Evolutionary conservation across 768 basidiomycete species (phyloP), one percentile per base, ranked within the genome.

Genomic region (Ramaria rubella): DNA sequence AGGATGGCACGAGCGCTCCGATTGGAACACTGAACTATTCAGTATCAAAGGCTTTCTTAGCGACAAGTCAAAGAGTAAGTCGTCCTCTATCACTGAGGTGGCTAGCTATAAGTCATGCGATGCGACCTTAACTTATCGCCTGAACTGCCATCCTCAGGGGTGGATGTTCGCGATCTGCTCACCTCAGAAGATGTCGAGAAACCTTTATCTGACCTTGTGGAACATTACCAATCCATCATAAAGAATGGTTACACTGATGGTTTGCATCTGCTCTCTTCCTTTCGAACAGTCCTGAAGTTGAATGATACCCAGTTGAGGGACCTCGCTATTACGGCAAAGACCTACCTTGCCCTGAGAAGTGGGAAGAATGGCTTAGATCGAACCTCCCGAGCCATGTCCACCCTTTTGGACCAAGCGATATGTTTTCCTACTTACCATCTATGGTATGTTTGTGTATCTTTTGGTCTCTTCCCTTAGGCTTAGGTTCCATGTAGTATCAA

Each of bases 251-350:
- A 40, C 5, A 30, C 33, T n/a, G 19, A 19, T 33, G 43, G 36
- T 42, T 29, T 40, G 30, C 11, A 8, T 23, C 1, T 29, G 44
- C 7, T 23, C 12, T 54, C 36, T 30, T 17, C 43, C 2, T 40
- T 43, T n/a, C n/a, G 24, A 24, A n/a, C 29, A 14, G 27, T 14
- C 27, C 5, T 29, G 17, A 15, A 30, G 49, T 17, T 36, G 3
- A 19, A n/a, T 48, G 11, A 19, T 33, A 30, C 26, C 26, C 17
- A 11, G 6, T 34, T 21, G 55, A 56, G 43, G 33, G 33, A 5
- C 40, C 24, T 29, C 12, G 17, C 14, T 36, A 83, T 8, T 92
- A 93, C 62, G 88, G 86, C 21, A 92, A 92, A 64, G 90, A 93
- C 63, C 77, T 78, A 1, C 73, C 78, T 11, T 91, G 88, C 66